Percentiles rank a stretch among this genome's conserved stretches.
phyloP scores from a whole-genome alignment of 2,329 filamentous ascomycete genomes.

The Trichocomaceae sp. region DNA sequence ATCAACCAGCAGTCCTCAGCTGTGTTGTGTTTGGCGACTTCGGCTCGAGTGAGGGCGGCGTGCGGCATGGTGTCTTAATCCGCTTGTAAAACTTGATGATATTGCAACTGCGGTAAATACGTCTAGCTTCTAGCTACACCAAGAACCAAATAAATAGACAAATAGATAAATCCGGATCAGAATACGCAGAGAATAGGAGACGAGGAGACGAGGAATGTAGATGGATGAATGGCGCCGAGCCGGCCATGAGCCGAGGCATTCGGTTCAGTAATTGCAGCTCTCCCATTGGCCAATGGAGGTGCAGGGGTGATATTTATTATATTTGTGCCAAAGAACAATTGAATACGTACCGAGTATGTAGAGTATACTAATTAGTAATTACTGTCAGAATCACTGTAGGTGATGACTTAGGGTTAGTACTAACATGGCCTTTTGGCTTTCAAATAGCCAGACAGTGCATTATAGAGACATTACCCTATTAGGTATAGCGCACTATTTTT shows the following conservation, averaged over 20 bases:
- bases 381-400: too few species aligned
- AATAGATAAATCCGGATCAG: neutral
- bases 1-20: slow-evolving; percentile 76
- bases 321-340: too few species aligned
- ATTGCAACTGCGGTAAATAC: too few species aligned
- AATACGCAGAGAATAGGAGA: neutral
- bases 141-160: too few species aligned
- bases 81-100: neutral
- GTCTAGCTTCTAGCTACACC: too few species aligned
- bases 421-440: too few species aligned
- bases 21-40: slow-evolving; percentile 69
- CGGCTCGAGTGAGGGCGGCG: slow-evolving; percentile 39
- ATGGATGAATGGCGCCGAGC: neutral
- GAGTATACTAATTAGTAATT: too few species aligned
- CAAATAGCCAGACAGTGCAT: too few species aligned
- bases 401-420: too few species aligned
- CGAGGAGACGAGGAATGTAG: neutral
- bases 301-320: slow-evolving; percentile 1
- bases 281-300: neutral
- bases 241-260: neutral
- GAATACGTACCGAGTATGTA: too few species aligned
- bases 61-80: slow-evolving; percentile 8
- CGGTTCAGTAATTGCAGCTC: neutral
- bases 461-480: too few species aligned
- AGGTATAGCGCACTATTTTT: too few species aligned